Percentiles rank a stretch among this genome's conserved stretches.
These are phyloP conservation scores for Silene conica DNA, from an alignment of 148 eudicot genomes.

Conservation along the genomic window DNA sequence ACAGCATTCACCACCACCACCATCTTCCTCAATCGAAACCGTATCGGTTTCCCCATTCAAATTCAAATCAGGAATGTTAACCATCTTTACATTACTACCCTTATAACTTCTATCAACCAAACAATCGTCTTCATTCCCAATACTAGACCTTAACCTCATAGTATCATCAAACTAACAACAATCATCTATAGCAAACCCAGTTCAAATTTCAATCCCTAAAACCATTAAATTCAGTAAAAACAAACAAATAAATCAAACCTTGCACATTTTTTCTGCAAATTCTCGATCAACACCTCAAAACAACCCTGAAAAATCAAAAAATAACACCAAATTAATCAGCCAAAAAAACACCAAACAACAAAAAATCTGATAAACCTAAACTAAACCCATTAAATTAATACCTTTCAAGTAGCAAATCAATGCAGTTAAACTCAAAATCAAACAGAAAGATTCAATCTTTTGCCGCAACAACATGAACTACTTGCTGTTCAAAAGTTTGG, in stretches of 20 bases:
- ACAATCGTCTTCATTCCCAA: conserved; percentile 16
- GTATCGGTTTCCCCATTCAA: conserved; percentile 14
- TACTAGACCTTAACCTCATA: conserved; percentile 47
- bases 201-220: conserved; percentile 17
- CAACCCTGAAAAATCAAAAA: conserved; percentile 4
- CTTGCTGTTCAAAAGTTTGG: conserved; percentile 1
- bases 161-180: conserved; percentile 31
- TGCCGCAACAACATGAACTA: not conserved
- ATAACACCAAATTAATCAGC: not conserved
- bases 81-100: conserved; percentile 16
- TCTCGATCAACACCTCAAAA: conserved; percentile 14
- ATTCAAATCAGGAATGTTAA: conserved; percentile 27
- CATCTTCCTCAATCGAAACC: conserved; percentile 20
- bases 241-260: conserved; percentile 11
- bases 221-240: not conserved
- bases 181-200: conserved; percentile 5
- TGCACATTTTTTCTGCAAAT: not conserved
- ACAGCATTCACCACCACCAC: not conserved
- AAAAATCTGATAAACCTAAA: conserved; percentile 3
- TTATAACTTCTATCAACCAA: conserved; percentile 14
- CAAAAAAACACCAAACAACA: not conserved
- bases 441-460: conserved; percentile 13
- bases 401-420: conserved; percentile 16
- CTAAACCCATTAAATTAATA: conserved; percentile 7
- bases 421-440: conserved; percentile 21